Base-by-base conservation (phyloP, 176 grass and related monocot genomes). In the Thinopyrum elongatum region DNA sequence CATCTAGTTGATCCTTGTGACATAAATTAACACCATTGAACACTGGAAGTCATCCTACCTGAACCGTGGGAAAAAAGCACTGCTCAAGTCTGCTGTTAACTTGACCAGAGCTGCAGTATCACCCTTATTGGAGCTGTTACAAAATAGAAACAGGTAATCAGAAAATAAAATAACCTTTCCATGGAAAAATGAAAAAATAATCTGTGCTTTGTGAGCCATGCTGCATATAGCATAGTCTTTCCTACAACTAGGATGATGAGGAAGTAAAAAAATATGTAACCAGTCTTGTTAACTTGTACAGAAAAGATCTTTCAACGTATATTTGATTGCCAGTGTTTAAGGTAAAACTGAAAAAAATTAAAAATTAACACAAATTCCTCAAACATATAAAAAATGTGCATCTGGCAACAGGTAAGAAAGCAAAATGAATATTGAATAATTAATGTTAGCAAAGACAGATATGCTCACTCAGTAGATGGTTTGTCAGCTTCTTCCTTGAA, bases 61-160 rank as follows among this genome's bases (percentile, higher is more conserved):
- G 87, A 98, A 98, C 51, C 80, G 13, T 7, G 95, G 95, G 87
- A 94, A 98, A 89, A 94, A 95, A 49, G 91, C 93, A 84, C 95
- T 98, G 81, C 84, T 94, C 87, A 95, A 85, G 4, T 81, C 86
- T 83, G 30, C 21, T 82, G 93, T 95, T 73, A 98, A 91, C 82
- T 91, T 93, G 78, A 83, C 62, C 27, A 62, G 82, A 91, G 64
- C 25, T 86, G 58, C 74, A 74, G 46, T 39, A 27, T 59, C 84
- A 58, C 23, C 78, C 25, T 62, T 90, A 65, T 74, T 65, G 29
- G 59, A 75, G 49, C 90, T 88, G 83, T 75, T 86, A 16, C 47
- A 87, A 58, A 78, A 80, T 35, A 82, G 21, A 83, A 84, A 90
- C 8, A 91, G 75, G 51, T 28, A 2, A 78, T 62, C 33, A 87